phyloP scores from a whole-genome alignment of 2,329 filamentous ascomycete genomes.

The Scopulariopsis brevicaulis region DNA sequence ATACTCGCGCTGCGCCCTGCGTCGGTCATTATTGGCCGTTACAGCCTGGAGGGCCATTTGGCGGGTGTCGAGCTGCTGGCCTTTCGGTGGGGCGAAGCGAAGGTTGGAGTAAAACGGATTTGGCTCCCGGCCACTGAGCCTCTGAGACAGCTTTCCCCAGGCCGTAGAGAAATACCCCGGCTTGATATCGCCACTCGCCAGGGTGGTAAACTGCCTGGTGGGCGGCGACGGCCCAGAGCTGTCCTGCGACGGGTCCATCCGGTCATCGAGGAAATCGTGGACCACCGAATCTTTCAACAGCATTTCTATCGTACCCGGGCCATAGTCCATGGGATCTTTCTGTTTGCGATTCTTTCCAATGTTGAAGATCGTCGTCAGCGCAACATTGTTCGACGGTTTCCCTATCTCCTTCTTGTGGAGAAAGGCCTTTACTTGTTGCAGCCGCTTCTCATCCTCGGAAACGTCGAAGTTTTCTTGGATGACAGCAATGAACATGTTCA shows the following conservation, averaged over 20 bases:
- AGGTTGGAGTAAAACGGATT: slow-evolving; percentile 88
- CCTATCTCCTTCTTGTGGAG: slow-evolving; percentile 82
- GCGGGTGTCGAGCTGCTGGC: slow-evolving; percentile 53
- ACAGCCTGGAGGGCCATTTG: slow-evolving; percentile 88
- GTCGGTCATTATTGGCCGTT: slow-evolving; percentile 68
- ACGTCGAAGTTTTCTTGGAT: slow-evolving; percentile 99
- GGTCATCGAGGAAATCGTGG: slow-evolving; percentile 82
- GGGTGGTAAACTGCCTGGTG: slow-evolving; percentile 5
- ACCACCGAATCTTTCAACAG: slow-evolving; percentile 93
- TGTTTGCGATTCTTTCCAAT: slow-evolving; percentile 43
- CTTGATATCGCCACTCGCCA: slow-evolving; percentile 29
- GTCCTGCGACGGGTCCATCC: slow-evolving; percentile 31
- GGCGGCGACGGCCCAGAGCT: slow-evolving; percentile 17
- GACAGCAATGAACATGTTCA: slow-evolving; percentile 99
- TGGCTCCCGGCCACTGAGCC: slow-evolving; percentile 57
- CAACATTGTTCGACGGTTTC: slow-evolving; percentile 60
- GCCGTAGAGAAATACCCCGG: slow-evolving; percentile 47
- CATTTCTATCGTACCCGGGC: slow-evolving; percentile 89
- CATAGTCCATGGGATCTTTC: slow-evolving; percentile 83
- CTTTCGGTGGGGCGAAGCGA: slow-evolving; percentile 60
- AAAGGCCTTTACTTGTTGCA: slow-evolving; percentile 94
- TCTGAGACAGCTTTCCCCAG: slow-evolving; percentile 48
- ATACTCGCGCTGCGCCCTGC: slow-evolving; percentile 84
- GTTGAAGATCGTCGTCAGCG: slow-evolving; percentile 60
- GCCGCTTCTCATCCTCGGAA: slow-evolving; percentile 92